These are phyloP conservation scores for Hymenoscyphus scutula DNA, from an alignment of 2,329 filamentous ascomycete genomes.

Conservation along the genomic window DNA sequence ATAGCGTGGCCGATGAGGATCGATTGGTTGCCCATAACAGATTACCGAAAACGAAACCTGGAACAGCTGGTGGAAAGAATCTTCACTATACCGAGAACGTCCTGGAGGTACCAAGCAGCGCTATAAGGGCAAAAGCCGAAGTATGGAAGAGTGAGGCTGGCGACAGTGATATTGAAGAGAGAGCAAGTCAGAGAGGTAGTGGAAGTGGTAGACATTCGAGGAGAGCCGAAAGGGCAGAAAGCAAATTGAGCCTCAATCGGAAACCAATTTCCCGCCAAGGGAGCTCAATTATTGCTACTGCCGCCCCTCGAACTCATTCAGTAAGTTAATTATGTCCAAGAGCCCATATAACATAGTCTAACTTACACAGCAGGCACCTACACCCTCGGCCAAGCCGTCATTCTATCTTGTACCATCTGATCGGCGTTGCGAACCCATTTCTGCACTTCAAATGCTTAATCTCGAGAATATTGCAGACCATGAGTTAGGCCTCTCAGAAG, in stretches of 20 bases:
- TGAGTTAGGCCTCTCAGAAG: constrained; percentile 82
- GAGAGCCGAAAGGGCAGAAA: constrained; percentile 34
- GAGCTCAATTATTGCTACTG: constrained; percentile 27
- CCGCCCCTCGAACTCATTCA: constrained; percentile 29
- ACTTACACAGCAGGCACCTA: constrained; percentile 27
- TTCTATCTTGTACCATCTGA: constrained; percentile 55
- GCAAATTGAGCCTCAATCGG: constrained; percentile 37
- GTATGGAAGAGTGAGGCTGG: constrained; percentile 73
- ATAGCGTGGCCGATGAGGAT: constrained; percentile 83
- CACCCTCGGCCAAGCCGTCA: constrained; percentile 29
- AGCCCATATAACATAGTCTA: neutral
- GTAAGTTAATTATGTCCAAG: constrained; percentile 23
- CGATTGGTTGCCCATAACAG: constrained; percentile 91
- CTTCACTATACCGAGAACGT: constrained; percentile 91
- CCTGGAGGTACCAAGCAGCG: constrained; percentile 56
- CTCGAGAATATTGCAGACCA: constrained; percentile 88
- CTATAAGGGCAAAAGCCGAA: constrained; percentile 30
- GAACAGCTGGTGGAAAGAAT: constrained; percentile 81
- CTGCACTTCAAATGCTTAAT: constrained; percentile 82
- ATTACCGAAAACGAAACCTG: constrained; percentile 55
- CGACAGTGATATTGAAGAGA: constrained; percentile 45
- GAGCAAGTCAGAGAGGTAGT: constrained; percentile 29
- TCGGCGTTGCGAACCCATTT: constrained; percentile 60
- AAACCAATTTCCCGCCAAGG: constrained; percentile 38
- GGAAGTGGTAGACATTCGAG: constrained; percentile 42